phyloP scores from a whole-genome alignment of 257 asterid genomes.

The Solanum neorickii region DNA sequence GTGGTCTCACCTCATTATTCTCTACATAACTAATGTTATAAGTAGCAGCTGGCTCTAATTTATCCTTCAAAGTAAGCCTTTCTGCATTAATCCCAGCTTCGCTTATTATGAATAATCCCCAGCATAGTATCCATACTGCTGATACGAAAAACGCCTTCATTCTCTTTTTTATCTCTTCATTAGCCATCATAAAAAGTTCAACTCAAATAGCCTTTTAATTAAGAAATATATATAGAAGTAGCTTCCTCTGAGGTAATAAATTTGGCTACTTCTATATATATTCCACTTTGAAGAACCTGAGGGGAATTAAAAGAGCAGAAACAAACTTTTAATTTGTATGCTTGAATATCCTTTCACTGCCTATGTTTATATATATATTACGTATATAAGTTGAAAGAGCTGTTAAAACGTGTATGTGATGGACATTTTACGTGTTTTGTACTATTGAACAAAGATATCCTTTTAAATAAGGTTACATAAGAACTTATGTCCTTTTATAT shows the following conservation, averaged over 20 bases:
- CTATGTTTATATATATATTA: background rate
- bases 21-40: background rate
- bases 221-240: background rate
- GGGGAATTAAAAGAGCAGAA: background rate
- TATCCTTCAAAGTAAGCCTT: conserved; percentile 2
- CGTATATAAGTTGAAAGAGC: background rate
- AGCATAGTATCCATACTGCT: conserved; percentile 10
- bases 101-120: conserved; percentile 4
- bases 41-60: background rate
- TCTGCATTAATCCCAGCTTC: conserved; percentile 10
- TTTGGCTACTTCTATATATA: background rate
- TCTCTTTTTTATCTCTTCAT: background rate
- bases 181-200: too few relatives aligned
- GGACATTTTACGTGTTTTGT: background rate
- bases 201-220: too few relatives aligned
- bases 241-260: background rate
- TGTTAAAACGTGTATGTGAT: background rate
- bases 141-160: background rate
- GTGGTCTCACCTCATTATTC: conserved; percentile 8
- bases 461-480: background rate
- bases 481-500: background rate
- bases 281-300: background rate
- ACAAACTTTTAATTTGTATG: background rate
- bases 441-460: background rate
- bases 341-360: background rate